phyloP scores from a whole-genome alignment of 169 alveolate genomes.

The Plasmodium vinckei region DNA sequence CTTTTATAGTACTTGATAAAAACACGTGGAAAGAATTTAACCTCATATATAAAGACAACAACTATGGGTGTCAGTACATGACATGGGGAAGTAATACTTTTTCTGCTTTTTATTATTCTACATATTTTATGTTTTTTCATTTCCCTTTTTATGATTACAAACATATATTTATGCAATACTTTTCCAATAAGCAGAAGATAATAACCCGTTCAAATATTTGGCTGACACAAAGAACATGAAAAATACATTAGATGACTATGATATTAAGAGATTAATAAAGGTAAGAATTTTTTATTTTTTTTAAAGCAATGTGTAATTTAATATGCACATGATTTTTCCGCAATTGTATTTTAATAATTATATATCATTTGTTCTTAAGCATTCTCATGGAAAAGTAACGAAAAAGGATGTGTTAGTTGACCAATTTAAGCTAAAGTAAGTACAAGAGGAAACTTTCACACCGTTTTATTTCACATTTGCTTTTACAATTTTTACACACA shows the following conservation, averaged over 20 bases:
- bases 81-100: conserved; percentile 62
- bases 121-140: background rate
- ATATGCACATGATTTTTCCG: background rate
- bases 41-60: conserved; percentile 51
- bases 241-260: conserved; percentile 49
- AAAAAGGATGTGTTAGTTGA: conserved; percentile 72
- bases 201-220: conserved; percentile 58
- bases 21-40: conserved; percentile 70
- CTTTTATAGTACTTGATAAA: conserved; percentile 52
- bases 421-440: conserved; percentile 56
- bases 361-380: conserved; percentile 54
- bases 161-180: background rate
- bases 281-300: conserved; percentile 17
- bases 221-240: conserved; percentile 42
- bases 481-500: background rate
- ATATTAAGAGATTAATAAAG: conserved; percentile 74
- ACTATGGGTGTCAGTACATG: conserved; percentile 68
- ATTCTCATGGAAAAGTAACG: conserved; percentile 72
- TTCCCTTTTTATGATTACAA: background rate
- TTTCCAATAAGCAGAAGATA: conserved; percentile 28
- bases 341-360: background rate
- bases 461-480: background rate
- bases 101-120: background rate
- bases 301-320: background rate
- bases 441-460: background rate